Base-by-base conservation (phyloP, 2,329 filamentous ascomycete species). In the Fusarium hainanense region DNA sequence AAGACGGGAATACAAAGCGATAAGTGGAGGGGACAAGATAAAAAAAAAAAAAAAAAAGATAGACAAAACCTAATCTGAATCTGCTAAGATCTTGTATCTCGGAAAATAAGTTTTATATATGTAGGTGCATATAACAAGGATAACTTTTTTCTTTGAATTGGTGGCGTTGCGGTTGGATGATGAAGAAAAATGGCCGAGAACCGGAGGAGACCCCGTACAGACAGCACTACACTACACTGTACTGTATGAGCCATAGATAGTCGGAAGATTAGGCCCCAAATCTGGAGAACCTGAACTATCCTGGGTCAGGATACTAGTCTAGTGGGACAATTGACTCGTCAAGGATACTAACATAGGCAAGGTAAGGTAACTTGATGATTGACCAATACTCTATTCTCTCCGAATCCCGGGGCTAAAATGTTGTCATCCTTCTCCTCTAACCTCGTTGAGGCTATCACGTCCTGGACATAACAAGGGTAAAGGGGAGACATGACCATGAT, bases 121-220 rank as follows among this genome's bases (percentile, higher is more conserved):
- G 51, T 49, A 34, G 51, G 51, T 44, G 42, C 44, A 47, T 21
- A 37, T 40, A 60, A 52, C 10, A n/a, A 52, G 57, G 48, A 51
- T 21, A 43, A n/a, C 58, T 57, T 70, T 69, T 63, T 63, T 52
- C 32, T 48, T 66, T 32, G 54, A 61, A 58, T 55, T 49, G 64
- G 63, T 61, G 44, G 46, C 54, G 68, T 57, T 62, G 68, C 54
- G 59, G 68, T 69, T 62, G 28, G 54, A 63, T 58, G 34, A 51
- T 43, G 44, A 44, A 48, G 7, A 12, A 61, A 66, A 59, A 52
- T 63, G 69, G 66, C 69, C 69, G 69, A 71, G 50, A 63, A 71
- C 63, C 69, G 69, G 69, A 71, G 68, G 43, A 41, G 30, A 44
- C 28, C 32, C 48, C 49, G 49, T 52, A 20, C 49, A 44, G 32